Base-by-base conservation (phyloP, 352 stramenopile species). In the Phytophthora crassamura region DNA sequence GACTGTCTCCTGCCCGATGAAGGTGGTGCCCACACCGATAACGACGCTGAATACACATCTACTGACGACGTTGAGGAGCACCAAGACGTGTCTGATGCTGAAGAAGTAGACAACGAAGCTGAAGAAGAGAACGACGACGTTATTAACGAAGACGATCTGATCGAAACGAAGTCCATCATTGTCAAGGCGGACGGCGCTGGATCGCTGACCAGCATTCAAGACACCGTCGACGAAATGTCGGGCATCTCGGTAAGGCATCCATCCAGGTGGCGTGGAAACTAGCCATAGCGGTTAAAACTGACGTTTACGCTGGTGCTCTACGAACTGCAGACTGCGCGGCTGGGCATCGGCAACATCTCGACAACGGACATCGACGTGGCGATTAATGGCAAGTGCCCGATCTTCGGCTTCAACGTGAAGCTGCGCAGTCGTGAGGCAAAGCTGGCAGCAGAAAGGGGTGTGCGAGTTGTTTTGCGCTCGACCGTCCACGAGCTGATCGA, bases 351-450 rank as follows among this genome's bases (percentile, higher is more conserved):
- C 40, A 79, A 91, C 54, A 88, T 95, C 53, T 86, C 87, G 5
- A 72, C 71, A 1, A 84, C 84, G 56, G 87, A 95, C 57, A 91
- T 95, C 34, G 87, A 95, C 43, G 82, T 90, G 11, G 84, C 84
- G 16, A 90, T 90, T 65, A 89, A 89, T 61, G 71, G 78, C 63
- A 79, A 90, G 50, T 95, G 87, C 35, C 86, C 85, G 40, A 94
- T 94, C 63, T 93, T 91, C 30, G 87, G 83, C 32, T 95, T 95
- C 56, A 93, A 93, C 46, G 82, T 94, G 9, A 89, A 89, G 43
- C 56, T 94, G 18, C 80, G 70, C 28, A 70, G 74, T 7, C 83
- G 85, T 16, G 85, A 93, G 69, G 66, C 76, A 34, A 79, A 77
- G 35, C 63, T 93, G 11, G 86, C 86, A 10, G 69, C 67, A 10